Evolutionary conservation across 2,329 filamentous ascomycete species (phyloP).

Genomic region (Aspergillus ibericus): DNA sequence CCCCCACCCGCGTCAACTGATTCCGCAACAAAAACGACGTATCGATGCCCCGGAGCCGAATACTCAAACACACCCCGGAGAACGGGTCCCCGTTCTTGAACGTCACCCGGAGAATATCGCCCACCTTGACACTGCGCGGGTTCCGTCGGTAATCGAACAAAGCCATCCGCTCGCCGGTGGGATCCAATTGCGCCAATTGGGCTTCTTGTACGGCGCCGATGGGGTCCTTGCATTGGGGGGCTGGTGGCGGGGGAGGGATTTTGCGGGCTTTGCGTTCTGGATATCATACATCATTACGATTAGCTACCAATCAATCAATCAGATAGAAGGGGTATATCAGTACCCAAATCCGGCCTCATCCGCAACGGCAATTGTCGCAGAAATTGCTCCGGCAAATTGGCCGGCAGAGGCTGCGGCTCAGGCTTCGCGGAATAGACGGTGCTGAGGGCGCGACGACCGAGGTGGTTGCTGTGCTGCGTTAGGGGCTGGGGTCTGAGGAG

Average conservation of each 20-base stretch:
- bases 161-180: constrained; percentile 74
- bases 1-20: constrained; percentile 79
- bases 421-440: constrained; percentile 49
- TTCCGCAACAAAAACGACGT: constrained; percentile 84
- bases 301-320: background rate
- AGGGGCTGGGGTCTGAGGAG: constrained; percentile 55
- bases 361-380: constrained; percentile 44
- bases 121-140: constrained; percentile 74
- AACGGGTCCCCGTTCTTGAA: constrained; percentile 85
- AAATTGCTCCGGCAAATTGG: constrained; percentile 44
- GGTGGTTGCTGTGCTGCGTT: constrained; percentile 49
- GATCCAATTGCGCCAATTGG: constrained; percentile 77
- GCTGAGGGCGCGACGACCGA: constrained; percentile 50
- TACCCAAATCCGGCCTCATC: constrained; percentile 38
- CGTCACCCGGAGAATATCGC: constrained; percentile 89
- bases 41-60: constrained; percentile 84
- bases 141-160: constrained; percentile 75
- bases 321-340: constrained; percentile 27
- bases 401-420: constrained; percentile 41
- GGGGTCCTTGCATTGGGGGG: constrained; percentile 57
- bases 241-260: constrained; percentile 51
- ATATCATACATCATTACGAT: too few species aligned
- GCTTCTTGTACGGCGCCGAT: constrained; percentile 65
- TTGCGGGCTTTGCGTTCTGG: constrained; percentile 54
- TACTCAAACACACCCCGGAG: constrained; percentile 81